Evolutionary conservation across 805 yeast species (phyloP).

Genomic region (Barnettozyma siamensis): DNA sequence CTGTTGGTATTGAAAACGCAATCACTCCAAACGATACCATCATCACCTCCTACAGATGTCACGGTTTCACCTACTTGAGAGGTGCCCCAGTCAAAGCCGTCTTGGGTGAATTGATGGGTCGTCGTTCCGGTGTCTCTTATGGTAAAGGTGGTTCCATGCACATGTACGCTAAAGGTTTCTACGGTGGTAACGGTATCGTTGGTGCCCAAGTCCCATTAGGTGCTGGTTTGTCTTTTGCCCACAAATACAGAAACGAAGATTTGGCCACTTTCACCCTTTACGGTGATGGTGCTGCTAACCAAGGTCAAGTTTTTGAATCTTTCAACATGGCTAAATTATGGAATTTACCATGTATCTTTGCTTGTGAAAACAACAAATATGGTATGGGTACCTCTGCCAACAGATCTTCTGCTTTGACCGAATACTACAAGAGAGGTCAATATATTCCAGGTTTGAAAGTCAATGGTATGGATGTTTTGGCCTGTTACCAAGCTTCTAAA

Average conservation of each 20-base stretch:
- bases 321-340: conserved; percentile 99
- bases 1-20: conserved; percentile 97
- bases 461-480: conserved; percentile 97
- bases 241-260: conserved; percentile 80
- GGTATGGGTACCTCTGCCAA: conserved; percentile 99
- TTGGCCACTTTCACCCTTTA: conserved; percentile 83
- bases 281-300: conserved; percentile 99
- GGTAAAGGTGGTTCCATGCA: conserved; percentile 99
- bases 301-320: conserved; percentile 97
- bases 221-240: conserved; percentile 97
- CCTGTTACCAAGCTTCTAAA: conserved; percentile 92
- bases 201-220: conserved; percentile 99
- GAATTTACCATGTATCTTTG: conserved; percentile 91
- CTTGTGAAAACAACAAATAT: conserved; percentile 98
- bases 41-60: conserved; percentile 97
- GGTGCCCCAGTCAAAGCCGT: conserved; percentile 89
- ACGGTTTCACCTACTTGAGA: conserved; percentile 95
- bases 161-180: conserved; percentile 92
- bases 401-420: conserved; percentile 94
- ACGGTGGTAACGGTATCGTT: conserved; percentile 99
- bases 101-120: conserved; percentile 95
- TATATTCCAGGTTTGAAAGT: conserved; percentile 98
- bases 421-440: conserved; percentile 98
- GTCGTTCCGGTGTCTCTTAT: conserved; percentile 87
- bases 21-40: conserved; percentile 79